phyloP scores from a whole-genome alignment of 805 yeast genomes.

The Schwanniomyces yamadae region DNA sequence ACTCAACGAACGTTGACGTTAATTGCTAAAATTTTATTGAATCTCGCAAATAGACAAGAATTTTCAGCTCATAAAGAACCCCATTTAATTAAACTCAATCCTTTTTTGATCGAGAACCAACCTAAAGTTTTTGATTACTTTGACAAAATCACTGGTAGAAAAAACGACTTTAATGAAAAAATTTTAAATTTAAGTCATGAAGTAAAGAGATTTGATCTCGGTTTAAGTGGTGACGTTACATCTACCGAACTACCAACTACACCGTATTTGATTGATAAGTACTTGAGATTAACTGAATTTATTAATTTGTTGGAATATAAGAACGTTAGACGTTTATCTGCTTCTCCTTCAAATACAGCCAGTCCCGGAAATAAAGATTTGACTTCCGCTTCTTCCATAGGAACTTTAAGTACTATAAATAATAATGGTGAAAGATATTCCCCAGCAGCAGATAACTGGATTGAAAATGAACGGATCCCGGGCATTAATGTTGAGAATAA shows the following conservation, averaged over 20 bases:
- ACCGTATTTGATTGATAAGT: slow-evolving; percentile 68
- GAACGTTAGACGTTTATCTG: not conserved
- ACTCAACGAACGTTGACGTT: slow-evolving; percentile 78
- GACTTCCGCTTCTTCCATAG: slow-evolving; percentile 10
- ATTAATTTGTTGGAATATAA: slow-evolving; percentile 42
- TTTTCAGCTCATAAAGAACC: slow-evolving; percentile 85
- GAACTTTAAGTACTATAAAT: slow-evolving; percentile 7
- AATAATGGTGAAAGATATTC: slow-evolving; percentile 6
- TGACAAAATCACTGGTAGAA: slow-evolving; percentile 68
- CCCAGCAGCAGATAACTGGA: slow-evolving; percentile 1
- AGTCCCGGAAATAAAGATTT: slow-evolving; percentile 3
- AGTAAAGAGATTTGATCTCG: slow-evolving; percentile 55
- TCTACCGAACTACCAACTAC: slow-evolving; percentile 63
- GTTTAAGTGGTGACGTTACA: slow-evolving; percentile 49
- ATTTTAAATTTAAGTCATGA: slow-evolving; percentile 55
- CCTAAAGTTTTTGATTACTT: slow-evolving; percentile 65
- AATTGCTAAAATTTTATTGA: slow-evolving; percentile 75
- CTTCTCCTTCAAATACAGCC: not conserved
- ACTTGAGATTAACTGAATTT: slow-evolving; percentile 58
- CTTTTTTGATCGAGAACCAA: slow-evolving; percentile 58
- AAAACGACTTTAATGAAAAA: slow-evolving; percentile 62
- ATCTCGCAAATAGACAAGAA: slow-evolving; percentile 70
- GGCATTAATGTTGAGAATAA: slow-evolving; percentile 25
- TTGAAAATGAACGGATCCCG: slow-evolving; percentile 16
- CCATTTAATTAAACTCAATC: slow-evolving; percentile 68